Evolutionary conservation across 192 early-diverging fungal genomes (phyloP).

Genomic region (Coemansia sp.): DNA sequence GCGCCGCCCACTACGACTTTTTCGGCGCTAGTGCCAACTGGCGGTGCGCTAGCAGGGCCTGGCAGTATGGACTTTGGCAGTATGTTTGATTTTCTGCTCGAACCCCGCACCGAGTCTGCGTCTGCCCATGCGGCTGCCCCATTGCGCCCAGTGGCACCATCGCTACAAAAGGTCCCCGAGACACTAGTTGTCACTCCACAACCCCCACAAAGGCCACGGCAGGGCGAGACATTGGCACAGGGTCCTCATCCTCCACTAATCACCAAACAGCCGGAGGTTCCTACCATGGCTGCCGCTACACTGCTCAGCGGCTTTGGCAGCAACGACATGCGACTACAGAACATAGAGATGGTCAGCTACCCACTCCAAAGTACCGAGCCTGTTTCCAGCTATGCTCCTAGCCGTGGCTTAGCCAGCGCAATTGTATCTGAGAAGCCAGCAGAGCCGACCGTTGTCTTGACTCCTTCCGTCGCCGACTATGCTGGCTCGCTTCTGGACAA

Average conservation of each 20-base stretch:
- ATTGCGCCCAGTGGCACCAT: background rate
- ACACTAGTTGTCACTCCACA: background rate
- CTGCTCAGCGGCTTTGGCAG: background rate
- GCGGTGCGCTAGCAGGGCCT: background rate
- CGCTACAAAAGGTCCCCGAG: background rate
- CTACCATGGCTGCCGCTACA: background rate
- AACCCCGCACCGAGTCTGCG: slow-evolving; percentile 5
- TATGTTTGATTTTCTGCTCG: slow-evolving; percentile 24
- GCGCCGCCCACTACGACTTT: background rate
- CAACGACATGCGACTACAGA: background rate
- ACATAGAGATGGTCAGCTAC: background rate
- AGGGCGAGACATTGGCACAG: background rate
- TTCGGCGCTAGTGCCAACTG: background rate
- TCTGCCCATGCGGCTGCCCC: background rate
- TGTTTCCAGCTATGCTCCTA: background rate
- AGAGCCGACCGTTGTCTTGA: slow-evolving; percentile 10
- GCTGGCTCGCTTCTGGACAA: slow-evolving; percentile 26
- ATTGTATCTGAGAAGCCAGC: background rate
- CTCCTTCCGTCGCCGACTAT: slow-evolving; percentile 38
- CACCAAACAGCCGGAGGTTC: background rate
- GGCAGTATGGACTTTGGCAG: slow-evolving; percentile 22
- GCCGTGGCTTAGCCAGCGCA: background rate
- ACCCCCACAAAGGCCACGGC: background rate
- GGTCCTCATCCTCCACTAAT: background rate
- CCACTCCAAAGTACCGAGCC: background rate